phyloP scores from a whole-genome alignment of 2,329 filamentous ascomycete species.

The Coniochaeta sp. region DNA sequence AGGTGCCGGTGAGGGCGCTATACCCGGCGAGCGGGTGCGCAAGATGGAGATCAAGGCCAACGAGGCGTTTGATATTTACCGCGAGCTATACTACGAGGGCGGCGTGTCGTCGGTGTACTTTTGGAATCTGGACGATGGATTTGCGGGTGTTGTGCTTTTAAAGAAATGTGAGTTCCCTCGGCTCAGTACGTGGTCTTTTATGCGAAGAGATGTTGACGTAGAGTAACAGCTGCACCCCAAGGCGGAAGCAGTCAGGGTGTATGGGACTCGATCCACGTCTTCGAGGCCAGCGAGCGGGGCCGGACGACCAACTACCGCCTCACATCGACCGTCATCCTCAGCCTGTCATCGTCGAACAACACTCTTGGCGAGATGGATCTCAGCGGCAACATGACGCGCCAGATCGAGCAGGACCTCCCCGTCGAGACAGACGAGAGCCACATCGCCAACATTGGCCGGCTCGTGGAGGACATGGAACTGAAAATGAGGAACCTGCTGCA shows the following conservation, averaged over 20 bases:
- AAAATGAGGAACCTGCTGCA: conserved; percentile 98
- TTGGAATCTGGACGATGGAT: conserved; percentile 97
- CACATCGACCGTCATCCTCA: conserved; percentile 92
- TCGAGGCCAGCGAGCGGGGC: conserved; percentile 89
- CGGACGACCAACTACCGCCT: conserved; percentile 95
- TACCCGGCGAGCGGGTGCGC: conserved; percentile 83
- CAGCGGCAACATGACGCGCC: conserved; percentile 94
- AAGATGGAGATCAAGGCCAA: conserved; percentile 93
- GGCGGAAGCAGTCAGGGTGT: conserved; percentile 62
- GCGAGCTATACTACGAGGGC: conserved; percentile 95
- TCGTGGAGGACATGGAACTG: conserved; percentile 99
- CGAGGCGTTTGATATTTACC: conserved; percentile 93
- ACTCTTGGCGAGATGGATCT: conserved; percentile 81
- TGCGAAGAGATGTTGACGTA: neutral
- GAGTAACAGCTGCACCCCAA: conserved; percentile 51
- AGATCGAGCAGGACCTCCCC: conserved; percentile 85
- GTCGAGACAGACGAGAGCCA: conserved; percentile 88
- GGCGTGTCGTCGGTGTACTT: conserved; percentile 95
- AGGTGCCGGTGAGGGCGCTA: conserved; percentile 66
- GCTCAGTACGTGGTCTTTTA: neutral
- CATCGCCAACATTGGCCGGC: conserved; percentile 86
- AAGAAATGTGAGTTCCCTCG: conserved; percentile 67
- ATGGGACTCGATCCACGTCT: conserved; percentile 98
- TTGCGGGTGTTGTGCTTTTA: conserved; percentile 88
- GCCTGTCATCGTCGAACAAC: conserved; percentile 60